A percentile compares a stretch with the other conserved stretches of the same genome.
phyloP scores from a whole-genome alignment of 176 grass and related monocot genomes.

The Guadua angustifolia region DNA sequence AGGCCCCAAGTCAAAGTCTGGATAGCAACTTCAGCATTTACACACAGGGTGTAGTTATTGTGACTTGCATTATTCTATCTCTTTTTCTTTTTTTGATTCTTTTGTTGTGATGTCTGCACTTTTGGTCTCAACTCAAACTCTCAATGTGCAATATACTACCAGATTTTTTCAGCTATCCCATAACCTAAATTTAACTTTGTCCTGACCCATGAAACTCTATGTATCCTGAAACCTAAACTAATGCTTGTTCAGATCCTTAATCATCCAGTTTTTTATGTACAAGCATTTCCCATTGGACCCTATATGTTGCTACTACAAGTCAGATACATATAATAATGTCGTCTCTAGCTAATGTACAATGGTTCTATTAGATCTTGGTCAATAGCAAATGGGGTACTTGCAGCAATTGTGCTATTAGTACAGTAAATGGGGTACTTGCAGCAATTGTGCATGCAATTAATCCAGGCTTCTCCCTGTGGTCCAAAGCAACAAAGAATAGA shows the following conservation, averaged over 20 bases:
- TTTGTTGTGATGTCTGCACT: slow-evolving; percentile 22
- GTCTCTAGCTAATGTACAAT: too few species aligned
- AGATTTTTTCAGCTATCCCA: slow-evolving; percentile 16
- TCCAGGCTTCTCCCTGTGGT: slow-evolving; percentile 73
- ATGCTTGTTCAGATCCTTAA: slow-evolving; percentile 20
- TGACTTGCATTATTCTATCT: neutral
- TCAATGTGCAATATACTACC: neutral
- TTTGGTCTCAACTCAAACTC: neutral
- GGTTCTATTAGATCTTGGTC: too few species aligned
- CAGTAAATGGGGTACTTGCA: slow-evolving; percentile 52
- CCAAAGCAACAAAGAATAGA: slow-evolving; percentile 69
- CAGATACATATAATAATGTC: too few species aligned
- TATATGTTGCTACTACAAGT: too few species aligned
- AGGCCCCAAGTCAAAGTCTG: neutral
- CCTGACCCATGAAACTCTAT: neutral
- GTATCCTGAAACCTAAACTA: neutral
- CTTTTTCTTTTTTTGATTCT: neutral
- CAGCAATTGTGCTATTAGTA: neutral
- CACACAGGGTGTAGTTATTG: slow-evolving; percentile 19
- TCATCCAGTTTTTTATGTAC: neutral
- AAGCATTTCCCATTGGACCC: too few species aligned
- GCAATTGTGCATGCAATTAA: slow-evolving; percentile 68
- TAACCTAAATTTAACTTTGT: slow-evolving; percentile 28
- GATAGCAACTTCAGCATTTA: neutral
- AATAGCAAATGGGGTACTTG: neutral